Percentiles rank a stretch among this genome's conserved stretches.
phyloP scores from a whole-genome alignment of 2,329 filamentous ascomycete genomes.

The Nothophoma quercina region DNA sequence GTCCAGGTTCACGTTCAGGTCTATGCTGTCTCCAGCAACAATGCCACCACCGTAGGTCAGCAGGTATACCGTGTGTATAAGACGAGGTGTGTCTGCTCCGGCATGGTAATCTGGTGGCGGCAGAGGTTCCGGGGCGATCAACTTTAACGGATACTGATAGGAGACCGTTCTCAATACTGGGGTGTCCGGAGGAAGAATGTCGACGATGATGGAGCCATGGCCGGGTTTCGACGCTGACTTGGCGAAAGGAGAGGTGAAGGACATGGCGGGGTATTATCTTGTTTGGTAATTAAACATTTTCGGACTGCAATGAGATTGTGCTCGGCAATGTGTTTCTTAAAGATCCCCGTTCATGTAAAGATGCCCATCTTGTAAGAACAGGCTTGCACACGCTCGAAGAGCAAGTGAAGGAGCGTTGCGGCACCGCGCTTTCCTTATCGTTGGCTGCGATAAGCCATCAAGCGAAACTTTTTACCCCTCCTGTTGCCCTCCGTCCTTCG shows the following conservation, averaged over 20 bases:
- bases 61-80: conserved; percentile 80
- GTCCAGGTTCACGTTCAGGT: conserved; percentile 73
- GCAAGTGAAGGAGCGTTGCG: background rate
- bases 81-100: conserved; percentile 48
- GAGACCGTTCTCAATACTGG: conserved; percentile 77
- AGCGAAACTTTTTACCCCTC: conserved; percentile 14
- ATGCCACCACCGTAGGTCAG: conserved; percentile 95
- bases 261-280: conserved; percentile 33
- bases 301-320: background rate
- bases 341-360: no score
- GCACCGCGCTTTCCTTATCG: conserved; percentile 14
- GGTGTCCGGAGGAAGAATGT: conserved; percentile 72
- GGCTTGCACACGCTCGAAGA: background rate
- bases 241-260: conserved; percentile 73
- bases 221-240: conserved; percentile 77
- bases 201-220: conserved; percentile 77
- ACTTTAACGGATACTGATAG: conserved; percentile 94
- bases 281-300: conserved; percentile 21
- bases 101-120: conserved; percentile 57
- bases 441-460: conserved; percentile 10
- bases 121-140: conserved; percentile 80
- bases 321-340: no score
- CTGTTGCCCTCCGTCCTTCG: conserved; percentile 7
- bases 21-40: conserved; percentile 83
- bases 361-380: no score